Conservation (phyloP, 2,329 filamentous ascomycete species). For the Epicoccum nigrum region DNA sequence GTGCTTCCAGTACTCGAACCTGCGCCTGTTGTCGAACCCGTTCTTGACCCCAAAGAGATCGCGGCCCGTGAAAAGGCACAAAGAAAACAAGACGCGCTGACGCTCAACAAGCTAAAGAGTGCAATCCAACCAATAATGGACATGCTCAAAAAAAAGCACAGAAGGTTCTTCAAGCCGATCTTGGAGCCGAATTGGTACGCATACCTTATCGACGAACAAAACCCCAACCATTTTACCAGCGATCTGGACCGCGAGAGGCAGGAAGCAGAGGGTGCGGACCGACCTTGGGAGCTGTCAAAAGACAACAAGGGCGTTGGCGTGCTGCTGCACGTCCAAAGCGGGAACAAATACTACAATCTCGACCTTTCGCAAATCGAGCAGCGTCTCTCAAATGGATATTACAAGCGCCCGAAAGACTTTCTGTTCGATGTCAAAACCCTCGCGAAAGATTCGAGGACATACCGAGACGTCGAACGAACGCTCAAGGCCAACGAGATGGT, state of each 20-base stretch:
- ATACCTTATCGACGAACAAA: constrained; percentile 83
- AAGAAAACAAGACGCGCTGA: constrained; percentile 80
- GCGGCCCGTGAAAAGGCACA: constrained; percentile 82
- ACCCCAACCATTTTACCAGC: constrained; percentile 69
- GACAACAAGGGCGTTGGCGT: constrained; percentile 81
- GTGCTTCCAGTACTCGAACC: constrained; percentile 78
- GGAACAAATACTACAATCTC: constrained; percentile 93
- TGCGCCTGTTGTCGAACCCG: constrained; percentile 61
- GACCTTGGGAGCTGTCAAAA: constrained; percentile 79
- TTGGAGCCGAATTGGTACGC: constrained; percentile 75
- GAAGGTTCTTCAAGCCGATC: constrained; percentile 78
- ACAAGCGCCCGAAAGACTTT: constrained; percentile 89
- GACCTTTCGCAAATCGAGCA: constrained; percentile 94
- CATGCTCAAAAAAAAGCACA: constrained; percentile 88
- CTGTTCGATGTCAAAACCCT: constrained; percentile 84
- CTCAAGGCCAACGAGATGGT: constrained; percentile 90
- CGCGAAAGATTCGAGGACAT: constrained; percentile 80
- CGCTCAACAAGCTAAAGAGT: constrained; percentile 86
- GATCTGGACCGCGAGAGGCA: constrained; percentile 63
- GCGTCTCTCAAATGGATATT: constrained; percentile 94
- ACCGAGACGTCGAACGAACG: constrained; percentile 81
- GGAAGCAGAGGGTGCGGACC: constrained; percentile 61
- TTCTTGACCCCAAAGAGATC: constrained; percentile 63
- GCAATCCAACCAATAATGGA: constrained; percentile 95
- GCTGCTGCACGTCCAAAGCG: constrained; percentile 73